phyloP scores from a whole-genome alignment of 495 filamentous ascomycete genomes.

The Trichoderma asperelloides region DNA sequence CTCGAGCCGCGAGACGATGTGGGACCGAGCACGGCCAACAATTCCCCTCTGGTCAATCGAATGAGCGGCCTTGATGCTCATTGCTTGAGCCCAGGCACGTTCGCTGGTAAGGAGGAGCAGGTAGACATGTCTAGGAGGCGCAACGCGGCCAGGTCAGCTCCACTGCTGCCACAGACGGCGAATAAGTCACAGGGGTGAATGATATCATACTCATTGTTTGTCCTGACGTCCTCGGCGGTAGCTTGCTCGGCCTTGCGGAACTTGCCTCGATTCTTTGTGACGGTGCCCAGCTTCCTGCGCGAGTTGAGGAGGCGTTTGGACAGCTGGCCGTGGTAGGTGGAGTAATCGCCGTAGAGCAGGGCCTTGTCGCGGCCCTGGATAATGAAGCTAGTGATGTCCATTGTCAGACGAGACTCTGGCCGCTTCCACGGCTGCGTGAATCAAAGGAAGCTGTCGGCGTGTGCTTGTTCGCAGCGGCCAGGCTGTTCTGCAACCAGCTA shows the following conservation, averaged over 20 bases:
- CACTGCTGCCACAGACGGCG: not conserved
- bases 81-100: constrained; percentile 92
- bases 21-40: constrained; percentile 67
- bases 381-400: constrained; percentile 88
- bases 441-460: constrained; percentile 9
- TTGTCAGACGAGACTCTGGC: constrained; percentile 22
- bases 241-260: constrained; percentile 63
- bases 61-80: constrained; percentile 83
- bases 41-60: constrained; percentile 70
- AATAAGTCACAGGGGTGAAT: not conserved
- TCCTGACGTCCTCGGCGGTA: constrained; percentile 66
- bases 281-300: constrained; percentile 74
- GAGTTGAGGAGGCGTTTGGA: constrained; percentile 73
- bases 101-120: constrained; percentile 79
- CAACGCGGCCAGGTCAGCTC: not conserved
- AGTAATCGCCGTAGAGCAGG: constrained; percentile 80
- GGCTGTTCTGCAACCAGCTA: not conserved
- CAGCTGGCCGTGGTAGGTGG: constrained; percentile 70
- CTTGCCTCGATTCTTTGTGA: constrained; percentile 75
- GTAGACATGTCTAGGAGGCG: constrained; percentile 55
- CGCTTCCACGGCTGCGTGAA: not conserved
- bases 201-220: constrained; percentile 61
- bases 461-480: not conserved
- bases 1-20: constrained; percentile 76
- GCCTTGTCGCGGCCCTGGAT: constrained; percentile 68